Conservation (phyloP, 768 basidiomycete species). For the Mycena capillaripes region DNA sequence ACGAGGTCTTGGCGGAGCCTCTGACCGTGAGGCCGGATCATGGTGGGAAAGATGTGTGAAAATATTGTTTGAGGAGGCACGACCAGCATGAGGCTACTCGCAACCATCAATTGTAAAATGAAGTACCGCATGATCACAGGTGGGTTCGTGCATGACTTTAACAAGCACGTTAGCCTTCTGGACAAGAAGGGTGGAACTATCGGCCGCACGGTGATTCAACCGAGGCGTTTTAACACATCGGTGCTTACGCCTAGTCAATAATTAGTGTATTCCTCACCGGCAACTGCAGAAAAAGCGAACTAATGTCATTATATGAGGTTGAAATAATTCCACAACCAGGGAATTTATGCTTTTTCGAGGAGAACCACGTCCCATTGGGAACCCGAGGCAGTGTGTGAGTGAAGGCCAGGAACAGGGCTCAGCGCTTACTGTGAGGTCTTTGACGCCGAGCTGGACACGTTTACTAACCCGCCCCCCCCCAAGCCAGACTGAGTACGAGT, state of each 20-base stretch:
- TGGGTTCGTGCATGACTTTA: conserved; percentile 4
- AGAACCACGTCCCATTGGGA: conserved; percentile 8
- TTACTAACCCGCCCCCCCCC: neutral
- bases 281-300: neutral
- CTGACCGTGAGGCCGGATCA: too few relatives aligned
- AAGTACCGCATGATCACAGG: neutral
- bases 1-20: too few relatives aligned
- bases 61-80: conserved; percentile 61
- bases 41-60: too few relatives aligned
- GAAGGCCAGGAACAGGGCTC: too few relatives aligned
- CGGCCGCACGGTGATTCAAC: conserved; percentile 10
- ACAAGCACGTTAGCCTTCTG: conserved; percentile 4
- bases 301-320: conserved; percentile 9
- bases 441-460: neutral
- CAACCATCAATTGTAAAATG: neutral
- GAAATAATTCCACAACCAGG: conserved; percentile 1
- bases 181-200: conserved; percentile 9
- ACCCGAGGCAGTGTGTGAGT: neutral
- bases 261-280: neutral
- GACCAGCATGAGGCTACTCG: conserved; percentile 45
- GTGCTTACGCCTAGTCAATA: conserved; percentile 8
- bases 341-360: conserved; percentile 9
- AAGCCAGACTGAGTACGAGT: neutral
- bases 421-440: neutral
- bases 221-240: neutral